Conservation (phyloP, 441 rosid genomes). For the Croton laevigatus region DNA sequence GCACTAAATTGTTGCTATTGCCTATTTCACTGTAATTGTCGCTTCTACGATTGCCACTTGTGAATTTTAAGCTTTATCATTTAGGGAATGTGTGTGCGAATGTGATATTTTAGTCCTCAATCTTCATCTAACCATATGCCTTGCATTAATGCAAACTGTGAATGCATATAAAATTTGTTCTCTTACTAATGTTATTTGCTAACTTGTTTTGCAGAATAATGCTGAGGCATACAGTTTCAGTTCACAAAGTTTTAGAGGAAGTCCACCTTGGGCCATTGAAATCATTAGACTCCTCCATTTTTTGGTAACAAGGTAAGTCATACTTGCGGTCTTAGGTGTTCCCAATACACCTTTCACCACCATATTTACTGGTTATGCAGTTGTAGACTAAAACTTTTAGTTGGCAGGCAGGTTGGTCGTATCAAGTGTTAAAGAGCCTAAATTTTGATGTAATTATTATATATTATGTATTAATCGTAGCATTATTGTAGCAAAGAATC, state of each 20-base stretch:
- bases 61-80: not conserved
- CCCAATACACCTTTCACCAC: not conserved
- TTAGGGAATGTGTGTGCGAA: not conserved
- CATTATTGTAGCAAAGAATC: no score
- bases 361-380: not conserved
- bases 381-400: no score
- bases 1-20: not conserved
- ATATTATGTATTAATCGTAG: no score
- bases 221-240: slow-evolving; percentile 46
- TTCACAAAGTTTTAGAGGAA: slow-evolving; percentile 40
- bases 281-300: slow-evolving; percentile 36
- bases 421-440: no score
- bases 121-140: not conserved
- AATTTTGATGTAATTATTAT: no score
- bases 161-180: not conserved
- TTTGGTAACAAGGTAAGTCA: not conserved
- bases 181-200: no score
- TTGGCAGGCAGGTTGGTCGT: no score
- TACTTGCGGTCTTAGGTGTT: not conserved
- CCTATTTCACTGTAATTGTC: not conserved
- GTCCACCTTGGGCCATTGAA: slow-evolving; percentile 52
- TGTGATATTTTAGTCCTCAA: not conserved
- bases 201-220: slow-evolving; percentile 46
- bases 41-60: no score
- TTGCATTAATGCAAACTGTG: not conserved